Percentiles rank a stretch among this genome's conserved stretches.
Conservation (phyloP, 495 filamentous ascomycete species). For the Penicillium herquei region DNA sequence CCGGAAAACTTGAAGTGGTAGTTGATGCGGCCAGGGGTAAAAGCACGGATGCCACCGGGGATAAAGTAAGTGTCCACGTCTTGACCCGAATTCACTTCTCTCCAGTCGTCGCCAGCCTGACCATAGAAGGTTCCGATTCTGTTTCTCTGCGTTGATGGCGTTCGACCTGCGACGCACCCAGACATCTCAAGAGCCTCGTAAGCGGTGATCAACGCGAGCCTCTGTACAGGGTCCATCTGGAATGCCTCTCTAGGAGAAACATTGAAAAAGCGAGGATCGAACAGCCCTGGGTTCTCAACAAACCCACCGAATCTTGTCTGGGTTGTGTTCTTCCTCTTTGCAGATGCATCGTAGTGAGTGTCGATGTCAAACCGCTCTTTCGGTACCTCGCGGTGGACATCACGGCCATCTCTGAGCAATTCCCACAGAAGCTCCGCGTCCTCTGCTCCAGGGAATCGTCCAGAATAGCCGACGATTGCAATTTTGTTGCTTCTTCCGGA, state of each 20-base stretch:
- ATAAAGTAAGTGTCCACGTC: conserved; percentile 79
- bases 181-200: conserved; percentile 80
- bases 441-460: conserved; percentile 4
- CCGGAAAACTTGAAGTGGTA: conserved; percentile 60
- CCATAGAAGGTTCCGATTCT: conserved; percentile 78
- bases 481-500: conserved; percentile 1
- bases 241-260: conserved; percentile 44
- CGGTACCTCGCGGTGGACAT: conserved; percentile 24
- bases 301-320: conserved; percentile 37
- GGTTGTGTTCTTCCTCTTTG: conserved; percentile 33
- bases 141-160: conserved; percentile 19
- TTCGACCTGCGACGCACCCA: conserved; percentile 38
- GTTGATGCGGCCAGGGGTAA: conserved; percentile 57
- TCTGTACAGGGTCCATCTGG: conserved; percentile 77
- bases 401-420: background rate
- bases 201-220: conserved; percentile 66
- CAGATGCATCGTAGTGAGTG: conserved; percentile 36
- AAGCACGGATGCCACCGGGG: conserved; percentile 69
- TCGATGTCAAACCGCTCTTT: conserved; percentile 40
- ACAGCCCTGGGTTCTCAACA: conserved; percentile 32
- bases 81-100: conserved; percentile 68
- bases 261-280: conserved; percentile 35
- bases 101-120: conserved; percentile 75
- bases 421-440: conserved; percentile 2
- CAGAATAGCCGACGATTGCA: conserved; percentile 10